Conservation (phyloP, 2,329 filamentous ascomycete species). For the Colletotrichum echinochloae region DNA sequence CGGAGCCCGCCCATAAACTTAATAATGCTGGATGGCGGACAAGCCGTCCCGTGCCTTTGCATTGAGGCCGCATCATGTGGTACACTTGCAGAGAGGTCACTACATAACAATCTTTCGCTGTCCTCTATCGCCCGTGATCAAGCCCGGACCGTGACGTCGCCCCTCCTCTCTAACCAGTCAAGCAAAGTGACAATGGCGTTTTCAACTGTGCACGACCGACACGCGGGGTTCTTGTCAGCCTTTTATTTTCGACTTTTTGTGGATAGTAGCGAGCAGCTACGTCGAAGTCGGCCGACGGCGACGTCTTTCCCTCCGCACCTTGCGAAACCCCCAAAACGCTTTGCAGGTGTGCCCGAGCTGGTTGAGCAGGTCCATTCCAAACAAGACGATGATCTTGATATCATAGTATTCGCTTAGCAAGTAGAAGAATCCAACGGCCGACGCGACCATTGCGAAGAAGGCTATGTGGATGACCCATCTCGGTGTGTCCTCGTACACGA, state of each 20-base stretch:
- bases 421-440: background rate
- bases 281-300: background rate
- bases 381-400: background rate
- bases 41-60: background rate
- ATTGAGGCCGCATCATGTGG: background rate
- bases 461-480: background rate
- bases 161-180: background rate
- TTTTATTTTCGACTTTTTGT: background rate
- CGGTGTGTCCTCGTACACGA: background rate
- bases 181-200: background rate
- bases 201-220: background rate
- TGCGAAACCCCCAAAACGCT: background rate
- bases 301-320: background rate
- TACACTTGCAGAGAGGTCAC: background rate
- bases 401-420: rapidly evolving
- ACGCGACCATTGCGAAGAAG: background rate
- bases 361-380: background rate
- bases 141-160: background rate
- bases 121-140: background rate
- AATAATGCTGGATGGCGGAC: background rate
- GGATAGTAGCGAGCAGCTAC: background rate
- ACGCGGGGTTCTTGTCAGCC: background rate
- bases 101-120: too few relatives aligned
- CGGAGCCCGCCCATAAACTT: too few relatives aligned
- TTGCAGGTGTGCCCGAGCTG: background rate